Percentiles rank a stretch among this genome's conserved stretches.
phyloP scores from a whole-genome alignment of 345 rosid species.

The Mallotus nudiflorus region DNA sequence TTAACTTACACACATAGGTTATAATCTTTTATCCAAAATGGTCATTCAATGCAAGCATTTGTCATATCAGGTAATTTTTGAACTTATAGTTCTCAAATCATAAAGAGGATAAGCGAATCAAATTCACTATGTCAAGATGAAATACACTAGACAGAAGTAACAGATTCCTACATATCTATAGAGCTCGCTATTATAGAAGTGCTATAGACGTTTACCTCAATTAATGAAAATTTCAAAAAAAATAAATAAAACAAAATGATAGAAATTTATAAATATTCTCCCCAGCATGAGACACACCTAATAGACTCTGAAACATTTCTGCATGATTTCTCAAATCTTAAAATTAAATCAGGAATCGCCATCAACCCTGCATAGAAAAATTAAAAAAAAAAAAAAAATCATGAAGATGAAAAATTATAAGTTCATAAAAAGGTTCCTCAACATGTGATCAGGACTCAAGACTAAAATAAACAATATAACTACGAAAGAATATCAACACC shows the following conservation, averaged over 20 bases:
- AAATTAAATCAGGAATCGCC: conserved; percentile 77
- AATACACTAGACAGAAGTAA: background rate
- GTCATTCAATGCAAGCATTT: background rate
- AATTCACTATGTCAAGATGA: background rate
- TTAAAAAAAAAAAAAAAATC: conserved; percentile 9
- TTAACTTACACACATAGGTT: background rate
- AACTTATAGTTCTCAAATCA: background rate
- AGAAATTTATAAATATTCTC: conserved; percentile 12
- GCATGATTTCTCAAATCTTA: conserved; percentile 77
- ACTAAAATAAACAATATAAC: background rate
- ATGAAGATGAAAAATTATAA: background rate
- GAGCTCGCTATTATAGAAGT: background rate
- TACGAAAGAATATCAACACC: background rate
- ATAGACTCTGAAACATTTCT: conserved; percentile 79
- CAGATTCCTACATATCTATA: background rate
- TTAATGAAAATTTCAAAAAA: background rate
- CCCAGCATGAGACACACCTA: conserved; percentile 45
- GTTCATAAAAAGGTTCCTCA: conserved; percentile 6
- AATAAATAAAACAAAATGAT: background rate
- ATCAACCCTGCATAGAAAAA: conserved; percentile 76
- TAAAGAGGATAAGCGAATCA: background rate
- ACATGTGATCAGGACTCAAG: background rate
- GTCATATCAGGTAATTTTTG: background rate
- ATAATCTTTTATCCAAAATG: background rate
- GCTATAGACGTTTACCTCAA: background rate